Conservation (phyloP, 495 filamentous ascomycete species). For the Podospora sp. region DNA sequence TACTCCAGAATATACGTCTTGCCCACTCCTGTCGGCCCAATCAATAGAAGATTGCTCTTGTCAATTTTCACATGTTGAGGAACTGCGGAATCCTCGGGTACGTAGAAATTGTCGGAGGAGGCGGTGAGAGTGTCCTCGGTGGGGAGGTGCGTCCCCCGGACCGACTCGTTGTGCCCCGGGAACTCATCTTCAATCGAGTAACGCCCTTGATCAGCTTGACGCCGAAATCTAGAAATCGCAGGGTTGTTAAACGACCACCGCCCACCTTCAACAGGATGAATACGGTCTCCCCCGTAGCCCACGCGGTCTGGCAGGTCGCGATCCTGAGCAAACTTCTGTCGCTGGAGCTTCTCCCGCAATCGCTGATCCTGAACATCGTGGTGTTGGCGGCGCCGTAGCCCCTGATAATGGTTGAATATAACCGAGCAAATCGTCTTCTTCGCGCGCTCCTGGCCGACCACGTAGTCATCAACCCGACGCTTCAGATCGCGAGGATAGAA, state of each 20-base stretch:
- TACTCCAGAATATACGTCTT: conserved; percentile 93
- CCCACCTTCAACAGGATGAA: conserved; percentile 55
- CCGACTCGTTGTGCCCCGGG: conserved; percentile 68
- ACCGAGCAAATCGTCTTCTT: conserved; percentile 92
- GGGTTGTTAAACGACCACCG: conserved; percentile 31
- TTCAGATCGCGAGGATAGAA: conserved; percentile 85
- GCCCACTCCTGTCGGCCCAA: conserved; percentile 93
- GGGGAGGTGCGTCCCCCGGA: conserved; percentile 44
- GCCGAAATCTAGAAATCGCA: conserved; percentile 28
- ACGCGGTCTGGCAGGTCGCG: conserved; percentile 36
- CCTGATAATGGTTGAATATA: conserved; percentile 97
- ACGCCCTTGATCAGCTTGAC: conserved; percentile 38
- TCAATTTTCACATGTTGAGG: conserved; percentile 75
- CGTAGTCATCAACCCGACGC: conserved; percentile 89
- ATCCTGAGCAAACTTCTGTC: conserved; percentile 50
- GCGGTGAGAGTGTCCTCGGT: conserved; percentile 25
- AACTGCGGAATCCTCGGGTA: conserved; percentile 48
- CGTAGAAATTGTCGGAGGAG: conserved; percentile 39
- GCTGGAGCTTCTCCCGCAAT: conserved; percentile 53
- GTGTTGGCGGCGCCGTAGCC: conserved; percentile 74
- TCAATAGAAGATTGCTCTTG: conserved; percentile 91
- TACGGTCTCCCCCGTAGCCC: conserved; percentile 33
- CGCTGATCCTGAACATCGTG: conserved; percentile 77
- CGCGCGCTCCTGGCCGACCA: conserved; percentile 94
- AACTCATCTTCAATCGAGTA: conserved; percentile 68